A percentile compares a stretch with the other conserved stretches of the same genome.
phyloP scores from a whole-genome alignment of 495 filamentous ascomycete species.

The Neurospora sp. region DNA sequence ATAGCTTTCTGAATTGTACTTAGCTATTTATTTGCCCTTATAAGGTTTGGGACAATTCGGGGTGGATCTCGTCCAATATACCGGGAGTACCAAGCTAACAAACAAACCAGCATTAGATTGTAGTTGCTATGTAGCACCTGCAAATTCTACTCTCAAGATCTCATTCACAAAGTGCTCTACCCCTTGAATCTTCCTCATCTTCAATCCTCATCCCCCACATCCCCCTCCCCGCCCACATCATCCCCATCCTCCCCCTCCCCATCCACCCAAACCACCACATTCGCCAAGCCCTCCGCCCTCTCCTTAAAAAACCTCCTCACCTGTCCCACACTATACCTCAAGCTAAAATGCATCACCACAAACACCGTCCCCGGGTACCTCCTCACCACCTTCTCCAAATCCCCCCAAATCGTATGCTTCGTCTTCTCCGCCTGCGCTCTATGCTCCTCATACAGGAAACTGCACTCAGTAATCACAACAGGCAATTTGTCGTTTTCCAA shows the following conservation, averaged over 20 bases:
- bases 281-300: conserved; percentile 16
- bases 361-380: conserved; percentile 21
- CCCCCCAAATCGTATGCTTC: conserved; percentile 27
- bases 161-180: background rate
- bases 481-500: conserved; percentile 12
- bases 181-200: background rate
- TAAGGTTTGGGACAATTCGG: too few species aligned
- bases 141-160: background rate
- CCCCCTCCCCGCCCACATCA: background rate
- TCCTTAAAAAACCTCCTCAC: conserved; percentile 21
- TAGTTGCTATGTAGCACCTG: background rate
- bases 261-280: conserved; percentile 31
- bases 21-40: too few species aligned
- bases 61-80: too few species aligned
- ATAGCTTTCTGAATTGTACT: too few species aligned
- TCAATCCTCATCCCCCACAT: background rate
- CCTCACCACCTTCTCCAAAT: conserved; percentile 22
- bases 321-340: conserved; percentile 26
- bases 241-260: conserved; percentile 6
- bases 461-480: conserved; percentile 31
- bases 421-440: conserved; percentile 23
- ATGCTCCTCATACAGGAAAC: conserved; percentile 25
- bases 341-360: conserved; percentile 29
- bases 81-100: too few species aligned
- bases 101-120: too few species aligned